These are phyloP conservation scores for Rubia tinctorum DNA, from an alignment of 305 asterid genomes.

Conservation along the genomic window DNA sequence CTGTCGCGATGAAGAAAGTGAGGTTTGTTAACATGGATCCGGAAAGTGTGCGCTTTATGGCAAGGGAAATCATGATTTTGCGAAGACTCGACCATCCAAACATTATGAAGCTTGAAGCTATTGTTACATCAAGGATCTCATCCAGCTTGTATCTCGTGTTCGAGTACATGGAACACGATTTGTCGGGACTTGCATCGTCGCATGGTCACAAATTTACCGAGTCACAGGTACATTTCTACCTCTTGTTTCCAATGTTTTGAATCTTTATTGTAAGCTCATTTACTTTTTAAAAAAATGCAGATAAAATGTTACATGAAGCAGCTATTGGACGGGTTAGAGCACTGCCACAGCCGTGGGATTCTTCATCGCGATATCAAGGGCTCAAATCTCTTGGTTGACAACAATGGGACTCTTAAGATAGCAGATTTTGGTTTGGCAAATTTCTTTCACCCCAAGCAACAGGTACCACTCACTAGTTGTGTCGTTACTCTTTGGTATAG, in stretches of 20 bases:
- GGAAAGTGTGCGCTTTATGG: conserved; percentile 92
- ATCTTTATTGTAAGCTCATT: neutral
- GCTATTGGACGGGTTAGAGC: conserved; percentile 65
- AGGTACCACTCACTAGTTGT: conserved; percentile 72
- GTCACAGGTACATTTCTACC: conserved; percentile 50
- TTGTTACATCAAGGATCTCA: conserved; percentile 72
- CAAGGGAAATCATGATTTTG: conserved; percentile 75
- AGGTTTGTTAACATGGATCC: conserved; percentile 84
- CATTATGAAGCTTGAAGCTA: conserved; percentile 80
- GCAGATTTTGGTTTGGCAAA: conserved; percentile 89
- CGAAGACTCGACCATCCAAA: conserved; percentile 86
- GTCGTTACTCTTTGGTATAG: conserved; percentile 95
- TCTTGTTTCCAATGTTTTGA: neutral
- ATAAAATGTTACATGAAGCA: conserved; percentile 81
- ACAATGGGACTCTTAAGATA: conserved; percentile 62
- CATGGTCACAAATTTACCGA: conserved; percentile 69
- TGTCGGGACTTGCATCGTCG: conserved; percentile 69
- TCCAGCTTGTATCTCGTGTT: conserved; percentile 82
- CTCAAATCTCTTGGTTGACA: conserved; percentile 71
- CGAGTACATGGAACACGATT: conserved; percentile 96
- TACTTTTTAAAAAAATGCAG: conserved; percentile 33
- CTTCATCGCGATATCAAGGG: conserved; percentile 94
- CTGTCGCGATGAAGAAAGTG: conserved; percentile 90
- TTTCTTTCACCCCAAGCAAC: conserved; percentile 46
- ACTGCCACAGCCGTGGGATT: conserved; percentile 74